Conservation (phyloP, 805 yeast species). For the Saccharomycodes ludwigii region DNA sequence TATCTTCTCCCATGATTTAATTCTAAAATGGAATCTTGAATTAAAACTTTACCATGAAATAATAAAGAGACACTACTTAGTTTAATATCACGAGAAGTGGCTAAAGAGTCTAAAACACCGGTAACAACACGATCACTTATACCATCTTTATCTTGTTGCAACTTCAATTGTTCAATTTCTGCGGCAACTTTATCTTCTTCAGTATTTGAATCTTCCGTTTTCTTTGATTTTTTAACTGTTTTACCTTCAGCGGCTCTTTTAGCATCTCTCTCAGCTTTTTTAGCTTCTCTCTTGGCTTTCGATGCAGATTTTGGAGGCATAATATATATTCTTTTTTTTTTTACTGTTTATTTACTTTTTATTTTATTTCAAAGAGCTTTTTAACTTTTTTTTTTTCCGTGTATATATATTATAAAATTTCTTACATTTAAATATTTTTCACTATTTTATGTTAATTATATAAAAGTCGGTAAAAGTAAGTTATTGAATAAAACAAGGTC, state of each 20-base stretch:
- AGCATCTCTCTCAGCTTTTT: conserved; percentile 94
- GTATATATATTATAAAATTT: too few species aligned
- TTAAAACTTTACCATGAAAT: conserved; percentile 94
- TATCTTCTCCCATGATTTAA: conserved; percentile 95
- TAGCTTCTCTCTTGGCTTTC: conserved; percentile 94
- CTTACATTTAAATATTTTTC: too few species aligned
- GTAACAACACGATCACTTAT: conserved; percentile 94
- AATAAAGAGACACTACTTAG: conserved; percentile 78
- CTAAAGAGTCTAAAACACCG: conserved; percentile 85
- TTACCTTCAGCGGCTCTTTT: conserved; percentile 82
- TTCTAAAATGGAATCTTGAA: conserved; percentile 86
- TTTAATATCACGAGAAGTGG: conserved; percentile 89
- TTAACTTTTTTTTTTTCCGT: too few species aligned
- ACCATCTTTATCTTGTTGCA: conserved; percentile 91
- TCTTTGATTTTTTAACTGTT: conserved; percentile 37
- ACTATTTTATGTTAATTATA: too few species aligned
- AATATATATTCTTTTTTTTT: conserved; percentile 1
- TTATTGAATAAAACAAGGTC: too few species aligned
- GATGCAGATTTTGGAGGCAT: conserved; percentile 64
- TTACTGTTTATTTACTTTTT: background rate
- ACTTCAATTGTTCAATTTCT: conserved; percentile 72
- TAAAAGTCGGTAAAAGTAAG: too few species aligned
- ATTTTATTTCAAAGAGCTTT: too few species aligned
- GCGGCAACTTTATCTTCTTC: conserved; percentile 52
- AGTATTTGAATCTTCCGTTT: conserved; percentile 32